Evolutionary conservation across 441 rosid species (phyloP).

Genomic region (Pelargonium australe): DNA sequence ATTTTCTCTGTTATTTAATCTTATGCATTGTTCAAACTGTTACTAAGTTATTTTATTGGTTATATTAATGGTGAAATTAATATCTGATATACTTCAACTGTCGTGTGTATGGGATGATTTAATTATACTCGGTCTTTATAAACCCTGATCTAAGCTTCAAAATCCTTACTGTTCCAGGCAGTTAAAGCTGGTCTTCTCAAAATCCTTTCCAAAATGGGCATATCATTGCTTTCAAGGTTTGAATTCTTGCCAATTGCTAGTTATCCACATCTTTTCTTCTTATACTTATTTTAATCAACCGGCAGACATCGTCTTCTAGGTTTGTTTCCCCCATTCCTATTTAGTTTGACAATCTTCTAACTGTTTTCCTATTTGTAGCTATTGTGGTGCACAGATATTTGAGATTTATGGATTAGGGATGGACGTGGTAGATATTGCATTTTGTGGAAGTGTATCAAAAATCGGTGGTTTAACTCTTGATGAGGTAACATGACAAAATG

Average conservation of each 20-base stretch:
- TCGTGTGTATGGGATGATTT: background rate
- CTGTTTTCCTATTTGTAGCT: conserved; percentile 43
- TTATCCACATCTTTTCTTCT: background rate
- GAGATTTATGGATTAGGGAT: conserved; percentile 91
- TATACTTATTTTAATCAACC: conserved; percentile 5
- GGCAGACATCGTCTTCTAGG: background rate
- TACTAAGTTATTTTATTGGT: background rate
- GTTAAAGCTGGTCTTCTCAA: conserved; percentile 88
- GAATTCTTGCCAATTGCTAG: conserved; percentile 9
- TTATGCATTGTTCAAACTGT: background rate
- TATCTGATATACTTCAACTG: background rate
- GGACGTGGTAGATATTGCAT: conserved; percentile 81
- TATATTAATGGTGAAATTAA: background rate
- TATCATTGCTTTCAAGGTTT: conserved; percentile 94
- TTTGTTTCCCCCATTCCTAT: background rate
- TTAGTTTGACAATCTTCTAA: conserved; percentile 23
- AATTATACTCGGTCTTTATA: background rate
- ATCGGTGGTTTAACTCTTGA: conserved; percentile 89
- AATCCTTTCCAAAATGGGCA: conserved; percentile 98
- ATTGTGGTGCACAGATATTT: conserved; percentile 98
- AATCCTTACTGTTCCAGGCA: conserved; percentile 54
- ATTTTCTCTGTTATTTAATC: background rate
- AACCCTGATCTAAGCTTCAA: background rate
- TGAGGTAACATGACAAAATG: conserved; percentile 49
- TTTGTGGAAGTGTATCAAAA: conserved; percentile 78